phyloP scores from a whole-genome alignment of 345 rosid genomes.

The Salix koriyanagi region DNA sequence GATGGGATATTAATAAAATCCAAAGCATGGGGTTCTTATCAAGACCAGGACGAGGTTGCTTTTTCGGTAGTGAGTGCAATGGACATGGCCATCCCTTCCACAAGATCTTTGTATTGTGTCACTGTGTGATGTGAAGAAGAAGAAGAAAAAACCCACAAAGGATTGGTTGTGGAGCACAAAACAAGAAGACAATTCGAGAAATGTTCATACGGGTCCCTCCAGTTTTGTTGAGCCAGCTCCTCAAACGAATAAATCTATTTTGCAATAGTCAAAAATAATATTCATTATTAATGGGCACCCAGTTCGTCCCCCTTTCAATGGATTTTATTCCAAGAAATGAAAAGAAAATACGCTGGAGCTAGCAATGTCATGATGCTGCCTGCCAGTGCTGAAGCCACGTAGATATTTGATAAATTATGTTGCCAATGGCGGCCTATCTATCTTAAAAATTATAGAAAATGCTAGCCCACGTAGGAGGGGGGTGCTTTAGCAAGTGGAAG shows the following conservation, averaged over 20 bases:
- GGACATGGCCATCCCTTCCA: no score
- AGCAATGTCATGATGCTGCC: neutral
- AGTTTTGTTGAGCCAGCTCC: neutral
- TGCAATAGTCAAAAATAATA: neutral
- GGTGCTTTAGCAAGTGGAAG: neutral
- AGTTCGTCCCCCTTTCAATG: neutral
- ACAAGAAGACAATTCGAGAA: neutral
- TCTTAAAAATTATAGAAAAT: neutral
- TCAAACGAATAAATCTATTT: neutral
- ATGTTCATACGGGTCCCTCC: neutral
- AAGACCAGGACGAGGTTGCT: neutral
- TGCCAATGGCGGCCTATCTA: neutral
- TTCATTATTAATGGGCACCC: neutral
- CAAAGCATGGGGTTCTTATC: neutral
- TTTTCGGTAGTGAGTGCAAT: no score
- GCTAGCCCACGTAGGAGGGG: neutral
- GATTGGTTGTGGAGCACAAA: neutral
- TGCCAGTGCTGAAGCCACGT: neutral
- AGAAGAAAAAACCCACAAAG: neutral
- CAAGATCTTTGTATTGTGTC: neutral
- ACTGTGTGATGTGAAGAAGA: neutral
- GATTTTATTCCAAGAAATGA: neutral
- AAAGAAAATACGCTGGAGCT: neutral
- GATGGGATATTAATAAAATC: neutral
- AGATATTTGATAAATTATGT: neutral